These are phyloP conservation scores for Lactifluus echinatus DNA, from an alignment of 768 basidiomycete genomes.

Conservation along the genomic window DNA sequence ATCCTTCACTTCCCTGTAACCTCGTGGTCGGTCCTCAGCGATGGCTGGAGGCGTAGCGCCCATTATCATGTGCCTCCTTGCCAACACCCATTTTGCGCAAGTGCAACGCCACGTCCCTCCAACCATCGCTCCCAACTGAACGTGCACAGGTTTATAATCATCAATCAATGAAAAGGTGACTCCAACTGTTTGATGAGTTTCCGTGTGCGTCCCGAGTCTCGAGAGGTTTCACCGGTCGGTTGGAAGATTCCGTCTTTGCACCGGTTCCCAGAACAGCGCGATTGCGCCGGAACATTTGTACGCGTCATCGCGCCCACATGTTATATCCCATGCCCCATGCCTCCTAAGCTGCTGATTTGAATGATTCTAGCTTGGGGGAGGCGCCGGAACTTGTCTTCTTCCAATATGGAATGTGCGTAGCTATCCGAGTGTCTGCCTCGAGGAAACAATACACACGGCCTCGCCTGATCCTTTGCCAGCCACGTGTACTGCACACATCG, in stretches of 20 bases:
- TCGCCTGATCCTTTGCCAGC: background rate
- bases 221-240: background rate
- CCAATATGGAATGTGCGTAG: background rate
- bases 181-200: background rate
- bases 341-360: slow-evolving; percentile 7
- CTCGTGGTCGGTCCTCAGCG: background rate
- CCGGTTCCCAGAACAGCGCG: background rate
- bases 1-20: background rate
- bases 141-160: background rate
- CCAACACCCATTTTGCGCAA: background rate
- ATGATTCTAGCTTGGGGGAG: background rate
- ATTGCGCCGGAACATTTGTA: background rate
- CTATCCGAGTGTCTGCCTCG: slow-evolving; percentile 5
- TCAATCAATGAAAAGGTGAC: background rate
- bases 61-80: slow-evolving; percentile 5
- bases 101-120: background rate
- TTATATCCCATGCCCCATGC: background rate
- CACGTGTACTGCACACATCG: background rate
- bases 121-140: background rate
- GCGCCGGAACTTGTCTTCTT: background rate
- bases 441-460: background rate
- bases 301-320: background rate
- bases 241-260: background rate
- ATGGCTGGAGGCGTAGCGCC: slow-evolving; percentile 6
- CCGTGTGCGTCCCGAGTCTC: background rate